Conservation (phyloP, 257 asterid genomes). For the Galeopsis tetrahit region DNA sequence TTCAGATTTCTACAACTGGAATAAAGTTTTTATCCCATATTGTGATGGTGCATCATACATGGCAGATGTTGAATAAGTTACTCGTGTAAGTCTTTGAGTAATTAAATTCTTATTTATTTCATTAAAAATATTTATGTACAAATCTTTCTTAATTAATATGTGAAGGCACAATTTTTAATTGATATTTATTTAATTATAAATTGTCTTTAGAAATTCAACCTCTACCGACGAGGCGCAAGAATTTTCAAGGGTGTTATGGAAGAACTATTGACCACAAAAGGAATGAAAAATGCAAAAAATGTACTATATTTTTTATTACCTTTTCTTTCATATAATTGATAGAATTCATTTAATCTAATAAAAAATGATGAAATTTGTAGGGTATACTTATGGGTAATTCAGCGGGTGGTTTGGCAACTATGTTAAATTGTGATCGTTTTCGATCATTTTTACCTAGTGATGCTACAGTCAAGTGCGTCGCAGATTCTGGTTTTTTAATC, state of each 20-base stretch:
- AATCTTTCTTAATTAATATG: too few relatives aligned
- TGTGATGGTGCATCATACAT: conserved; percentile 44
- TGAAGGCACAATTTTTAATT: not conserved
- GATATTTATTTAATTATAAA: not conserved
- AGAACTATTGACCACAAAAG: conserved; percentile 35
- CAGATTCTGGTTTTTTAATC: conserved; percentile 52
- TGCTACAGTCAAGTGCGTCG: conserved; percentile 41
- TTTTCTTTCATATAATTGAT: not conserved
- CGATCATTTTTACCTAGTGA: conserved; percentile 34
- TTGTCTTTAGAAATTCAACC: conserved; percentile 25
- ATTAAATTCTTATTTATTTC: not conserved
- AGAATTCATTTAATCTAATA: too few relatives aligned
- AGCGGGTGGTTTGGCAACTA: conserved; percentile 53
- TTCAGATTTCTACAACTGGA: conserved; percentile 46
- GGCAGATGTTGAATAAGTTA: conserved; percentile 36
- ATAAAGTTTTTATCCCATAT: conserved; percentile 33
- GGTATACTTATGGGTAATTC: conserved; percentile 46
- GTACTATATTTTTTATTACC: not conserved
- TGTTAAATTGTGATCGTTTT: conserved; percentile 49
- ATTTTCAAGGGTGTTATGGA: conserved; percentile 35
- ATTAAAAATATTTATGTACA: not conserved
- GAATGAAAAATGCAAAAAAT: conserved; percentile 37
- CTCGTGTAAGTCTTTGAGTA: conserved; percentile 27
- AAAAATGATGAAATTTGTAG: conserved; percentile 17
- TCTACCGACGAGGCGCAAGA: conserved; percentile 41